These are phyloP conservation scores for Hymenotorrendiella dingleyae DNA, from an alignment of 2,329 filamentous ascomycete species.

Conservation along the genomic window DNA sequence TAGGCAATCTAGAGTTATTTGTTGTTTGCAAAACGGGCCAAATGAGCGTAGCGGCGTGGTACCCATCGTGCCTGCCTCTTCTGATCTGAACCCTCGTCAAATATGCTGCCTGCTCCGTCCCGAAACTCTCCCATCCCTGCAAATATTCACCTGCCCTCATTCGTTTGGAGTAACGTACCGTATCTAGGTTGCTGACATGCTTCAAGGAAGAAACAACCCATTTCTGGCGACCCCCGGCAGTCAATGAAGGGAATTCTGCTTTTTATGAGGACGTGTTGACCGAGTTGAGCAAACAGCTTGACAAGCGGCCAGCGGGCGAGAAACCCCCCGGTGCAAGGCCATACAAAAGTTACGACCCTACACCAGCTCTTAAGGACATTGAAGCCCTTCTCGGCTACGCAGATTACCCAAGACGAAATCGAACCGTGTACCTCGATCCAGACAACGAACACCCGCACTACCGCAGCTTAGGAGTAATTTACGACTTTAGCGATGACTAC, in stretches of 20 bases:
- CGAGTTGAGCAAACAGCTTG: conserved; percentile 39
- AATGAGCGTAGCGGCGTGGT: too few species aligned
- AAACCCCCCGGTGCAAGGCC: conserved; percentile 3
- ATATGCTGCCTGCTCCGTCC: too few species aligned
- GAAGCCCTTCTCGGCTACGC: conserved; percentile 25
- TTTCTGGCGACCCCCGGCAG: conserved; percentile 29
- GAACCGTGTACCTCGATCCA: conserved; percentile 33
- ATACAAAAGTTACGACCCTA: conserved; percentile 3
- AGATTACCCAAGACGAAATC: conserved; percentile 25
- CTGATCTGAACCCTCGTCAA: too few species aligned
- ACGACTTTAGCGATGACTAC: conserved; percentile 56
- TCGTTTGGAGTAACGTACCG: conserved; percentile 7
- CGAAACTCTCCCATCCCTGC: too few species aligned
- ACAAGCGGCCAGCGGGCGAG: conserved; percentile 13
- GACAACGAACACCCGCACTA: conserved; percentile 40
- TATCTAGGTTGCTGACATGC: conserved; percentile 21
- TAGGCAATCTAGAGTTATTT: conserved; percentile 30
- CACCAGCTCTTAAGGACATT: conserved; percentile 22
- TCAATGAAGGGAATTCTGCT: conserved; percentile 21
- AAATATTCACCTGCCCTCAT: too few species aligned
- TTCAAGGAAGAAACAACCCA: conserved; percentile 22
- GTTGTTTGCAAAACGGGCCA: neutral
- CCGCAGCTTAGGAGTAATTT: conserved; percentile 54
- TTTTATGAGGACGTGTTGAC: conserved; percentile 54
- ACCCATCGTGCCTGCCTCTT: too few species aligned